Base-by-base conservation (phyloP, 805 yeast genomes). In the Metschnikowia baotianmanensis region DNA sequence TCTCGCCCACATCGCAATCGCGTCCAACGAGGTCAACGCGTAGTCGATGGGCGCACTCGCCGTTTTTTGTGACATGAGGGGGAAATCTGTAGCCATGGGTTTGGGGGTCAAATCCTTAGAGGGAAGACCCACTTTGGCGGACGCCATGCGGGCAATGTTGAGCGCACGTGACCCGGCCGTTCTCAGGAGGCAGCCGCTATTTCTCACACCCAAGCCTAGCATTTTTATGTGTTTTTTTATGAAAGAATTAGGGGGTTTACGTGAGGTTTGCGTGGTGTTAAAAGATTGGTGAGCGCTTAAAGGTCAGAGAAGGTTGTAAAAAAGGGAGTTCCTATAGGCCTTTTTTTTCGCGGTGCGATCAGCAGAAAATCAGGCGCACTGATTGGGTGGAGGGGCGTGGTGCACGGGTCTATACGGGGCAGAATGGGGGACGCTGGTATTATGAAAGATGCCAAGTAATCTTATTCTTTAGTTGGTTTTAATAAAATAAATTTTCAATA, bases 1-100 rank as follows among this genome's bases (percentile, higher is more conserved):
- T 65, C 95, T 77, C 1, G 91, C 95, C 96, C 96, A 86, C 69
- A 83, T 83, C 50, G 89, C 89, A 48, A 86, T 77, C 47, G 82
- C 82, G 58, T 86, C 96, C 54, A 86, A 68, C 16, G 90, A 78
- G 13, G 95, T 86, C 59, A 86, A 72, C 2, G 88, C 89, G 55
- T 86, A 86, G 65, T 86, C 96, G 47, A 85, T 64, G 10, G 84
- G 81, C 23, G 66, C 56, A n/a, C 61, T 54, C 15, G 71, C 68
- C 6, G 66, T 80, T 52, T 78, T 72, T 60, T 85, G 78, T 20
- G 83, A 73, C 56, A 86, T 77, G 47, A 85, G 76, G 20, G 91
- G 89, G 52, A 76, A 74, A 62, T 84, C 80, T 4, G 86, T 80
- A 37, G 83, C 81, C 65, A 84, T 58, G 17, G 61, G 58, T 42